Conservation (phyloP, 202 grass and related monocot genomes). For the Zizania palustris region DNA sequence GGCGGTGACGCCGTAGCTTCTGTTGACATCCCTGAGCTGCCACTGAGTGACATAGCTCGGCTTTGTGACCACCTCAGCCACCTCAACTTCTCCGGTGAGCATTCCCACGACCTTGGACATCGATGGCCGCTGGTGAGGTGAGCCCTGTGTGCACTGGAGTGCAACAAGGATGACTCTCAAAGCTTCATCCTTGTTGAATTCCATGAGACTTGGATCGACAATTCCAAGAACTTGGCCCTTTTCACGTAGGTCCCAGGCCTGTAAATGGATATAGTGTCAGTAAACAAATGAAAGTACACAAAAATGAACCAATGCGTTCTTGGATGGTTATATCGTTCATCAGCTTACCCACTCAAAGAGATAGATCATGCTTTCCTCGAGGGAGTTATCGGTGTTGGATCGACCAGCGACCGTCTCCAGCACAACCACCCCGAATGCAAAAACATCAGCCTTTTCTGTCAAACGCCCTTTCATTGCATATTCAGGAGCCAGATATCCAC, state of each 20-base stretch:
- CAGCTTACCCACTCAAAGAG: constrained; percentile 75
- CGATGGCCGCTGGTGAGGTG: constrained; percentile 53
- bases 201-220: constrained; percentile 47
- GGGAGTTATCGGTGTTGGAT: constrained; percentile 50
- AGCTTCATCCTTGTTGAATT: constrained; percentile 45
- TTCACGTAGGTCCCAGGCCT: constrained; percentile 77
- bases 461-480: constrained; percentile 93
- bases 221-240: constrained; percentile 40
- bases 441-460: constrained; percentile 83
- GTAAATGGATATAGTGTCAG: constrained; percentile 16
- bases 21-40: constrained; percentile 53
- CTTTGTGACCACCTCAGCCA: constrained; percentile 37
- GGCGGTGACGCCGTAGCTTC: constrained; percentile 31
- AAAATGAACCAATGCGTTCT: background rate
- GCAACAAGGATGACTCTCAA: constrained; percentile 52
- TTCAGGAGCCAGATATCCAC: constrained; percentile 87
- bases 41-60: constrained; percentile 72
- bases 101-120: constrained; percentile 73
- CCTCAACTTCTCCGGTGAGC: constrained; percentile 49
- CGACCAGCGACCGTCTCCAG: constrained; percentile 69
- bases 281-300: background rate
- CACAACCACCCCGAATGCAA: constrained; percentile 70
- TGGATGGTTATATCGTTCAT: background rate
- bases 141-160: constrained; percentile 64
- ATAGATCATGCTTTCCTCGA: constrained; percentile 50